These are phyloP conservation scores for Centella asiatica DNA, from an alignment of 129 eudicot species.

Conservation along the genomic window DNA sequence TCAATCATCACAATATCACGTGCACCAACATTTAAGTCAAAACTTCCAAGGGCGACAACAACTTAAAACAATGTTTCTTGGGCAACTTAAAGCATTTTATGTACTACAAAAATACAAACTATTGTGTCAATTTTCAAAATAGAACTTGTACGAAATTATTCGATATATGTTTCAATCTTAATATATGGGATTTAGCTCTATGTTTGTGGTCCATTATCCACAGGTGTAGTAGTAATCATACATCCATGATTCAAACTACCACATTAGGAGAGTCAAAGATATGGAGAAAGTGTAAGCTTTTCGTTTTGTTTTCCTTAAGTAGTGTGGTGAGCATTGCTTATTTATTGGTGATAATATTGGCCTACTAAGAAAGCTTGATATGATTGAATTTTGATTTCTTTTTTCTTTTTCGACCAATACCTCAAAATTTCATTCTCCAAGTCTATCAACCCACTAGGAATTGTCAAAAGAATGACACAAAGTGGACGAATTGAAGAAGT, in stretches of 20 bases:
- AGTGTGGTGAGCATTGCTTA: not conserved
- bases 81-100: no score
- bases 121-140: not conserved
- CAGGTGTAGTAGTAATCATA: not conserved
- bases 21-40: not conserved
- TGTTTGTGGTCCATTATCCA: not conserved
- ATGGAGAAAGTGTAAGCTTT: not conserved
- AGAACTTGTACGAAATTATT: not conserved
- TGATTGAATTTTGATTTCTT: not conserved
- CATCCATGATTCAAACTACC: not conserved
- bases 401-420: no score
- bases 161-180: not conserved
- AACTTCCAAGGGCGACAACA: not conserved
- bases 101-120: not conserved
- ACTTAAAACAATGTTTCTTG: not conserved
- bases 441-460: not conserved
- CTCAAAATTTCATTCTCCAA: not conserved
- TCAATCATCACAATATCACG: not conserved
- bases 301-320: not conserved
- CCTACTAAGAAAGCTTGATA: conserved; percentile 2
- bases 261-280: not conserved
- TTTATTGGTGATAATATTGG: not conserved
- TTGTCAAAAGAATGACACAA: conserved; percentile 2
- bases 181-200: not conserved
- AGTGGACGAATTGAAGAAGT: not conserved